Base-by-base conservation (phyloP, 108 stramenopile species). In the Mediolabrus comicus region DNA sequence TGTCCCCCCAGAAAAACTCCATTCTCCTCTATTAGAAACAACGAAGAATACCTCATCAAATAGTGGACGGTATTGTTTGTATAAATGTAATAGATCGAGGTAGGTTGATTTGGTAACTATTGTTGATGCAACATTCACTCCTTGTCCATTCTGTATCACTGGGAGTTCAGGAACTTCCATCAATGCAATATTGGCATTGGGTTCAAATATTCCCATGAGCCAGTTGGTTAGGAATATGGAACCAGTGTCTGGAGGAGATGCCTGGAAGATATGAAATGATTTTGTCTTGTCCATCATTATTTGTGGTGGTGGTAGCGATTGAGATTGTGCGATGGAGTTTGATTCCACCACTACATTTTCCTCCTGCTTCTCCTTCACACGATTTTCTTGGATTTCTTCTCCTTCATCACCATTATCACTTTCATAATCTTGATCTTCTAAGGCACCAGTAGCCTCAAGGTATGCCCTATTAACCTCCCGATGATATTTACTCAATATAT, bases 1-100 rank as follows among this genome's bases (percentile, higher is more conserved):
- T 5, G 31, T 49, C 19, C 41, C 41, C 14, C 0, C 41, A 17
- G n/a, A 43, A 43, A 17, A n/a, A 43, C 0, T 14, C 41, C 64
- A 46, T 14, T 34, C 19, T 4, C 17, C 31, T 28, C 56, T 28
- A 28, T 53, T 59, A 4, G 72, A 62, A 4, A 74, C 59, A 29
- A 79, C 72, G 22, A 79, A 74, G 53, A 74, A 69, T 26, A 79
- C 53, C 31, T 74, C 78, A 22, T 79, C 78, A 35, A 70, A 75
- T 1, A 62, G 31, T 16, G 75, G 62, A 46, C 56, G 62, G n/a
- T 66, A 62, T 34, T 32, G 35, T 36, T 69, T 77, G 64, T 77
- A 77, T 49, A 77, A 41, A 31, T 27, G 46, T 0, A 70, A 16
- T 26, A 77, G 13, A 38, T 77, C 75, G 25, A 77, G 27, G 26